Evolutionary conservation across 2,329 filamentous ascomycete genomes (phyloP), one percentile per base, ranked within the genome.

Genomic region (Blumeria graminis): DNA sequence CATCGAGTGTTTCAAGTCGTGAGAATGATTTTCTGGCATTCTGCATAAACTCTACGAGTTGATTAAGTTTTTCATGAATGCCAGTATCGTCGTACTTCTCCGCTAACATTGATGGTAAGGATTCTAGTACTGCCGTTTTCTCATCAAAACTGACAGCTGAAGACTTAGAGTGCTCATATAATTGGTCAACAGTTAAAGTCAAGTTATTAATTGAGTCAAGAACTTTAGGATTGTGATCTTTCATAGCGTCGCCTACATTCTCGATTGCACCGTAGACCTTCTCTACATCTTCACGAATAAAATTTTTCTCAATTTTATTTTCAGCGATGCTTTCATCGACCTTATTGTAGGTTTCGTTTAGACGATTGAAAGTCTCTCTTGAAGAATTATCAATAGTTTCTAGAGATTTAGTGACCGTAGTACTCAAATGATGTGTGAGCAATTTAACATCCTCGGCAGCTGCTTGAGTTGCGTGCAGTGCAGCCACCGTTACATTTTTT

Each of bases 311-410:
- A 0, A 77, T 74, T 70, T 86, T 90, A 60, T 75, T 76, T 16
- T 88, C 82, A 0, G 76, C 71, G 62, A 89, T 81, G 51, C 77
- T 77, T 65, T 90, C 85, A 57, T 93, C 86, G 11, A 86, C 72
- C 66, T 85, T 86, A 60, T 71, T 71, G 61, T 82, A 81, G 3
- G 90, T 81, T 51, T 90, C 82, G 56, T 93, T 86, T 13, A 94
- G 83, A 61, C 83, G 82, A 55, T 76, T 78, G 62, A 94, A 90
- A 34, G 94, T 86, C 0, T 84, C 88, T 70, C 86, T 86, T 7
- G 86, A 90, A 48, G 92, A 87, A 64, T 87, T 82, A 57, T 86
- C 81, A 76, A 90, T 84, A 69, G 88, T 90, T 64, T 94, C 86
- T 57, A 89, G 77, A 0, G 85, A 83, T 56, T 93, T 86, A 0